Conservation (phyloP, 768 basidiomycete species). For the Mycena polygramma region DNA sequence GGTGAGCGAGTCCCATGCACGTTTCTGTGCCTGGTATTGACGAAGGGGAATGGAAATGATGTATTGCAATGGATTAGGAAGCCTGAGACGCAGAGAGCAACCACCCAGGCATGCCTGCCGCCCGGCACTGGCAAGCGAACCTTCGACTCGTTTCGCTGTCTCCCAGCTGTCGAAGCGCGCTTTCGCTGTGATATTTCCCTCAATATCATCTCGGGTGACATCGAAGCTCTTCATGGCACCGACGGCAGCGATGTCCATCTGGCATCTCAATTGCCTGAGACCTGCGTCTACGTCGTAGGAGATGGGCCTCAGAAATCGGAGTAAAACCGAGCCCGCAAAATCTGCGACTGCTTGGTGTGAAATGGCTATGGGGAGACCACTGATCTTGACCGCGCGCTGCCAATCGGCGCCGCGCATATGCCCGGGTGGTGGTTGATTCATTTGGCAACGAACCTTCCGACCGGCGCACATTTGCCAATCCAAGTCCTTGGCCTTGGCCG, state of each 20-base stretch:
- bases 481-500: conserved; percentile 51
- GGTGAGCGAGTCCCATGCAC: conserved; percentile 61
- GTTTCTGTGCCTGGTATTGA: conserved; percentile 66
- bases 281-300: conserved; percentile 38
- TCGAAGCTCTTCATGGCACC: conserved; percentile 46
- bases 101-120: conserved; percentile 47
- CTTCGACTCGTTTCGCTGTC: conserved; percentile 56
- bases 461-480: conserved; percentile 52
- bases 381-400: conserved; percentile 57
- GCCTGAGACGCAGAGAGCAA: conserved; percentile 52
- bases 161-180: conserved; percentile 66
- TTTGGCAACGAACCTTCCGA: conserved; percentile 60
- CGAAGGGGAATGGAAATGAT: conserved; percentile 59
- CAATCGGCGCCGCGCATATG: conserved; percentile 42
- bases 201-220: conserved; percentile 37
- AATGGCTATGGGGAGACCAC: conserved; percentile 51
- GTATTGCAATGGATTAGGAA: conserved; percentile 66
- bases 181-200: conserved; percentile 51
- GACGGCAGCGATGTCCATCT: conserved; percentile 40
- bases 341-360: conserved; percentile 42
- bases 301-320: conserved; percentile 42
- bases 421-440: conserved; percentile 56
- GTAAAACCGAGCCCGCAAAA: conserved; percentile 46
- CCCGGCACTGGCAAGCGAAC: conserved; percentile 49
- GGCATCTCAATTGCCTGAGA: conserved; percentile 40